Evolutionary conservation across 495 filamentous ascomycete species (phyloP), one percentile per base, ranked within the genome.

Genomic region (Tuber indicum): DNA sequence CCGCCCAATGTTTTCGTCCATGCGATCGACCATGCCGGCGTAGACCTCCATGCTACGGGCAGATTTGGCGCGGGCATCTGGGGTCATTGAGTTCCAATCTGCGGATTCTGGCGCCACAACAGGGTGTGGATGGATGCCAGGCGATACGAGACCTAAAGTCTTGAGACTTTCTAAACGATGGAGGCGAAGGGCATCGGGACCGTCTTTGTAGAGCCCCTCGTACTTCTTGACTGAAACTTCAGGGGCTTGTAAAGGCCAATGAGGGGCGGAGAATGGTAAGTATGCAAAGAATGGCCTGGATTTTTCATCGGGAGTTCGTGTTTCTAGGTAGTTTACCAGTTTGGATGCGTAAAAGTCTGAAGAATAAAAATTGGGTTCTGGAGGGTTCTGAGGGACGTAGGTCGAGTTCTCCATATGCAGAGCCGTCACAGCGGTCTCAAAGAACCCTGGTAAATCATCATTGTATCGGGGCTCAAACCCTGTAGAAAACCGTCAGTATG

Each of bases 1-100:
- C 75, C 87, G 87, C 49, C 89, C 89, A 36, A 91, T 87, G 75
- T 91, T 90, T 47, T 84, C 78, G 78, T 91, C 90, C 76, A 90
- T 90, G 74, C 86, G 86, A 75, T 91, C 88, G 0, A 91, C 89
- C 89, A 91, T 91, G 0, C 86, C 89, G 0, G 89, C 90, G 78
- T 88, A 91, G 26, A 87, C 85, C 81, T 91, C 90, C 89, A 91
- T 90, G 0, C 87, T 86, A 9, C 86, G 86, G 19, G 84, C 82
- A 8, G 89, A 90, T 70, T 86, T 86, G 45, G 84, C 86, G 82
- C 87, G 84, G 80, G 89, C 87, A 49, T 88, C 85, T 0, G 84
- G 75, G 1, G 85, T 85, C 74, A 88, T 86, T 9, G 87, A 86
- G 2, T 84, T 84, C 89, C 89, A 91, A 6, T 85, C 83, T 58